Evolutionary conservation across 2,329 filamentous ascomycete genomes (phyloP).

Genomic region (Fusarium euwallaceae): DNA sequence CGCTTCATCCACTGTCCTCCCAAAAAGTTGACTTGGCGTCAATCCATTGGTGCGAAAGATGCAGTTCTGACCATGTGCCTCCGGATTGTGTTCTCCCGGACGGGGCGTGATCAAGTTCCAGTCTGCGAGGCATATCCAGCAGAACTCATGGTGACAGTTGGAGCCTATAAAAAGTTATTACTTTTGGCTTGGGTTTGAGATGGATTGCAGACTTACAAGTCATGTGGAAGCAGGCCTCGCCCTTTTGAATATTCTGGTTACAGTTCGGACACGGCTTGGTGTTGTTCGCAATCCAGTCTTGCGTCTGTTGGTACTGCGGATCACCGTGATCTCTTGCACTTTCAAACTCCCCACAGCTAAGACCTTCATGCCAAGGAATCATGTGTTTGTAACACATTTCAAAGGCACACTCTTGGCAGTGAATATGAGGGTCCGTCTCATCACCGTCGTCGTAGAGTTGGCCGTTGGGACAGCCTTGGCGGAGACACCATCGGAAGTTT

Average conservation of each 20-base stretch:
- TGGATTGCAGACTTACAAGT: background rate
- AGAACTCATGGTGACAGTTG: conserved; percentile 22
- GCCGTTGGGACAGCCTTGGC: conserved; percentile 8
- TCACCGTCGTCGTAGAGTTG: conserved; percentile 16
- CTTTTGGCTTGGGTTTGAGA: too few species aligned
- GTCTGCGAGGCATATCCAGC: conserved; percentile 26
- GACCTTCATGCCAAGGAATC: conserved; percentile 17
- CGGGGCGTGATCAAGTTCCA: conserved; percentile 9
- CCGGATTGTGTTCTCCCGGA: conserved; percentile 8
- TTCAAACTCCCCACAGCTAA: conserved; percentile 2
- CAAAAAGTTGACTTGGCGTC: conserved; percentile 11
- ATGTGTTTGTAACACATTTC: conserved; percentile 22
- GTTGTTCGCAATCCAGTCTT: conserved; percentile 2
- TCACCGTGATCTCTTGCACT: conserved; percentile 4
- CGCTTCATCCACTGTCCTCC: background rate
- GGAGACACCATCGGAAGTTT: conserved; percentile 25
- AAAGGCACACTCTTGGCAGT: conserved; percentile 17
- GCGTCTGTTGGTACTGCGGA: conserved; percentile 5
- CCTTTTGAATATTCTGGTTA: conserved; percentile 15
- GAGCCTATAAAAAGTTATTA: background rate
- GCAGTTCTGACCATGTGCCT: conserved; percentile 13
- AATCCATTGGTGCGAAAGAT: conserved; percentile 16
- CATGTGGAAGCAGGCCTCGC: conserved; percentile 22
- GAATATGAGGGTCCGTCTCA: conserved; percentile 1
- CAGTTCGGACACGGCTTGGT: conserved; percentile 22